Evolutionary conservation across 75 land plant genomes (phyloP).

Genomic region (Selaginella tamariscina): DNA sequence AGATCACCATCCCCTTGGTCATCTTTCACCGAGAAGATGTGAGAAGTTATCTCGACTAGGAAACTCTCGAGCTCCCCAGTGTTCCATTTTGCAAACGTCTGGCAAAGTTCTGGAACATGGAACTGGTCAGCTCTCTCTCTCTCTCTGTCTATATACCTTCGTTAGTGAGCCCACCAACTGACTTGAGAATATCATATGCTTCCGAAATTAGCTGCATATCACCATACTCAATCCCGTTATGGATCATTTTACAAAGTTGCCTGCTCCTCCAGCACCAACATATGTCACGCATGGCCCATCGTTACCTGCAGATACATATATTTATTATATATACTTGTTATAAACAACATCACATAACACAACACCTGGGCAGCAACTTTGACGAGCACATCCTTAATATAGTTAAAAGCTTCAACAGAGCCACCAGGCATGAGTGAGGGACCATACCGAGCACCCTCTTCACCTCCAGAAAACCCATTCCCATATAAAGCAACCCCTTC

Average conservation of each 20-base stretch:
- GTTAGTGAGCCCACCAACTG: conserved; percentile 8
- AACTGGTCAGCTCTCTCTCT: no score
- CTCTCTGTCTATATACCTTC: no score
- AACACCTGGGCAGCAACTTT: conserved; percentile 61
- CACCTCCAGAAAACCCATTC: conserved; percentile 72
- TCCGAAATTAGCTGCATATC: conserved; percentile 8
- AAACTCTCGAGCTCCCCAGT: conserved; percentile 25
- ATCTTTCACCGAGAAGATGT: conserved; percentile 10
- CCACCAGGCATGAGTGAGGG: conserved; percentile 65
- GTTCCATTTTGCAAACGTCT: conserved; percentile 25
- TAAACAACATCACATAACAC: no score
- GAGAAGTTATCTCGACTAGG: conserved; percentile 14
- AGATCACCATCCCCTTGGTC: background rate
- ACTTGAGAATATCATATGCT: conserved; percentile 4
- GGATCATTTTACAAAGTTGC: conserved; percentile 11
- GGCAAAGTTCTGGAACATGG: no score
- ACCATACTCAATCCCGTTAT: conserved; percentile 10
- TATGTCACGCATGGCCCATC: conserved; percentile 9
- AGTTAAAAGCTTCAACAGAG: conserved; percentile 44
- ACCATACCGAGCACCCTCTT: conserved; percentile 22
- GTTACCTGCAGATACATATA: background rate
- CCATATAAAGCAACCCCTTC: conserved; percentile 46
- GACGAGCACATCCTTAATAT: conserved; percentile 47
- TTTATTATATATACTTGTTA: no score
- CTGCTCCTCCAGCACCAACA: conserved; percentile 8